Evolutionary conservation across 2,329 filamentous ascomycete species (phyloP).

Genomic region (Fusarium tupiense): DNA sequence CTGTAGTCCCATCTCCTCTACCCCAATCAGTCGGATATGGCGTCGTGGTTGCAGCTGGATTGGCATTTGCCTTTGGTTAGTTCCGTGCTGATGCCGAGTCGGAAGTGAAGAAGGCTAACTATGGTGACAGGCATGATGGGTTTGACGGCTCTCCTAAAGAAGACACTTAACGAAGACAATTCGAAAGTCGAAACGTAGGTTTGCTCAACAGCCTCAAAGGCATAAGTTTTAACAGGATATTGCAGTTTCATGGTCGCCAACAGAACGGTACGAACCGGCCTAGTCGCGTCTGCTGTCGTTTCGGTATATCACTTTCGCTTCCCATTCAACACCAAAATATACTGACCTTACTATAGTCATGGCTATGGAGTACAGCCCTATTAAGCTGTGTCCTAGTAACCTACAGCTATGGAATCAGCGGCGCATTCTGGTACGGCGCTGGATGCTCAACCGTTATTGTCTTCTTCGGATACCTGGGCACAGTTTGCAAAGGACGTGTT

Average conservation of each 20-base stretch:
- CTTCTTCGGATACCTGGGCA: neutral
- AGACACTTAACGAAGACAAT: neutral
- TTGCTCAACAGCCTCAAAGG: too few relatives aligned
- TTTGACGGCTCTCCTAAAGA: accelerated
- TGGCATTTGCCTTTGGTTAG: neutral
- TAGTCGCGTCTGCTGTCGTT: neutral
- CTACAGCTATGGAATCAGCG: neutral
- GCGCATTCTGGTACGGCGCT: neutral
- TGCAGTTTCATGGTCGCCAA: neutral
- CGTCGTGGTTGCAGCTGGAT: neutral
- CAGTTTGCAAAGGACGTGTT: neutral
- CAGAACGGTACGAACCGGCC: neutral
- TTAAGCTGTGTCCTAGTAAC: neutral
- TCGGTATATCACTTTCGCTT: accelerated
- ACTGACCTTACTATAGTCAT: neutral
- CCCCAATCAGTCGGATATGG: neutral
- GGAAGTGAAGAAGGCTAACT: neutral
- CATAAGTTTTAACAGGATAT: neutral
- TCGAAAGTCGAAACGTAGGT: neutral
- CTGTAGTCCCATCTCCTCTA: neutral
- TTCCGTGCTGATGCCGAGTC: accelerated
- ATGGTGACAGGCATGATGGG: neutral
- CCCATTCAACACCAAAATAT: accelerated
- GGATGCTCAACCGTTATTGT: neutral
- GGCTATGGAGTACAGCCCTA: neutral